phyloP scores from a whole-genome alignment of 1,284 basidiomycete genomes.

The Sporisorium graminicola region DNA sequence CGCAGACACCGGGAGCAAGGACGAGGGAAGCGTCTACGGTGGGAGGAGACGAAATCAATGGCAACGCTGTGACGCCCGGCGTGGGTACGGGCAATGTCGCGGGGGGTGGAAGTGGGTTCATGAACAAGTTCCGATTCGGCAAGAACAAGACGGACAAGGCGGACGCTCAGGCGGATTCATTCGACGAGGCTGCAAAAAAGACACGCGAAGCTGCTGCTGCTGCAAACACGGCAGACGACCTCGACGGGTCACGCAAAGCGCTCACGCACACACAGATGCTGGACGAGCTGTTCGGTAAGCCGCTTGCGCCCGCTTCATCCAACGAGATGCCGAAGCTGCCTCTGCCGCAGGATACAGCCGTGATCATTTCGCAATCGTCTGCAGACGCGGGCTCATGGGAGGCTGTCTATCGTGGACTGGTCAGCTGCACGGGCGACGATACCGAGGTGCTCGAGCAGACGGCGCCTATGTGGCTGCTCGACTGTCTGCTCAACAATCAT shows the following conservation, averaged over 20 bases:
- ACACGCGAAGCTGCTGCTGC: constrained; percentile 16
- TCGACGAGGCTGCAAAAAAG: constrained; percentile 28
- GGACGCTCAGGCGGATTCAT: constrained; percentile 19
- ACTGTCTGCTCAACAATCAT: constrained; percentile 78
- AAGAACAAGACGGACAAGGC: constrained; percentile 46
- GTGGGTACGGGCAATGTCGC: constrained; percentile 9
- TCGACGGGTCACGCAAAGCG: constrained; percentile 8
- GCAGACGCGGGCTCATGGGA: constrained; percentile 80
- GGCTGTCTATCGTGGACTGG: constrained; percentile 79
- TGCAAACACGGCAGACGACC: not conserved
- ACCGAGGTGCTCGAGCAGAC: constrained; percentile 79
- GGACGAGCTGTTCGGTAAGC: constrained; percentile 78
- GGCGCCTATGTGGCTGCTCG: constrained; percentile 88
- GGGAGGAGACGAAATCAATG: constrained; percentile 28
- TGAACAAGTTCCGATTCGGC: constrained; percentile 55
- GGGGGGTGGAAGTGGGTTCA: constrained; percentile 41
- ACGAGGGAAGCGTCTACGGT: constrained; percentile 23
- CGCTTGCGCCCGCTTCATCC: constrained; percentile 79
- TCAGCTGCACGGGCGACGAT: constrained; percentile 77
- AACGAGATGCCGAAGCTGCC: constrained; percentile 79
- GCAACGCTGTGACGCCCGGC: constrained; percentile 24
- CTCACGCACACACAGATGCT: constrained; percentile 61
- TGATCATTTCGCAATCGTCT: constrained; percentile 87
- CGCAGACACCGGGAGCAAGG: constrained; percentile 19
- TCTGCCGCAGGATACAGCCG: constrained; percentile 77